Evolutionary conservation across 768 basidiomycete genomes (phyloP).

Genomic region (Pisolithus sp.): DNA sequence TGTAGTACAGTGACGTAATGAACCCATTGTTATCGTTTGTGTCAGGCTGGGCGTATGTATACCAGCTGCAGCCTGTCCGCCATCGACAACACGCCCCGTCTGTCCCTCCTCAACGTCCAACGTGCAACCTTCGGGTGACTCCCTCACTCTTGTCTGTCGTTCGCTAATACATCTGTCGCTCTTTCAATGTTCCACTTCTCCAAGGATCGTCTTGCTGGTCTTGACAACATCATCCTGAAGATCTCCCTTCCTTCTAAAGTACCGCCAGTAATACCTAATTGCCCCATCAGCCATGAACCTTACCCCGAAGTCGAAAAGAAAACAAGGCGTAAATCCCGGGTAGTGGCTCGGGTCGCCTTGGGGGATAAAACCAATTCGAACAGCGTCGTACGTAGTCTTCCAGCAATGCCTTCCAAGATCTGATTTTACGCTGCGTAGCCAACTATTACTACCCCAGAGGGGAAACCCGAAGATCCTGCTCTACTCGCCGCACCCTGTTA

Average conservation of each 20-base stretch:
- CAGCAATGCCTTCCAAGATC: slow-evolving; percentile 1
- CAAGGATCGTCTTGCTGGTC: slow-evolving; percentile 37
- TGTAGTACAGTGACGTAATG: not conserved
- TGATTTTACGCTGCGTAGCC: slow-evolving; percentile 8
- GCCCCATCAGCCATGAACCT: slow-evolving; percentile 11
- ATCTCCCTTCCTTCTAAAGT: slow-evolving; percentile 25
- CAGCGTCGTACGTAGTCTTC: slow-evolving; percentile 23
- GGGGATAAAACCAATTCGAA: slow-evolving; percentile 25
- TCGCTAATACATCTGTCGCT: slow-evolving; percentile 10
- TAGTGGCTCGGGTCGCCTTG: slow-evolving; percentile 25
- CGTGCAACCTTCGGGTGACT: not conserved
- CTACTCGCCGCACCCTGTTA: slow-evolving; percentile 6
- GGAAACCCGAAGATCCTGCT: slow-evolving; percentile 9
- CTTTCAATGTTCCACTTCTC: slow-evolving; percentile 30
- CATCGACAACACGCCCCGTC: not conserved
- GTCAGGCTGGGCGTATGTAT: not conserved
- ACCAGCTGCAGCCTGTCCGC: not conserved
- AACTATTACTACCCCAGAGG: slow-evolving; percentile 7
- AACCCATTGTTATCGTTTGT: not conserved
- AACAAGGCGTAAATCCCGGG: slow-evolving; percentile 14
- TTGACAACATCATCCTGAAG: slow-evolving; percentile 34
- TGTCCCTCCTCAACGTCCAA: not conserved
- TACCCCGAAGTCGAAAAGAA: slow-evolving; percentile 19
- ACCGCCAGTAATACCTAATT: slow-evolving; percentile 22
- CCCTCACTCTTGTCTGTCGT: not conserved